phyloP scores from a whole-genome alignment of 768 basidiomycete genomes.

The Mycena metata region DNA sequence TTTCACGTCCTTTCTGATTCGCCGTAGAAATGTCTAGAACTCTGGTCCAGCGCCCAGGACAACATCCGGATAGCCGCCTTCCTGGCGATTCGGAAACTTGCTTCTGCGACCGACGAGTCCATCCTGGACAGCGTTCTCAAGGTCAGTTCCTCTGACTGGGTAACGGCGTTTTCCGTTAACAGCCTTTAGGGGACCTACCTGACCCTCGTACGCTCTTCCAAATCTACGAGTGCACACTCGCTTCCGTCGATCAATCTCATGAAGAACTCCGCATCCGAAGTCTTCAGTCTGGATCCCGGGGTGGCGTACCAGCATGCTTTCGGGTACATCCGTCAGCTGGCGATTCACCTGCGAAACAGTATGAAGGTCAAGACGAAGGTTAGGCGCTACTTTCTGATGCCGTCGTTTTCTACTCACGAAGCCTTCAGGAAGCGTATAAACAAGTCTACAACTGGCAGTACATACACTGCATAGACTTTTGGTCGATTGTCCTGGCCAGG shows the following conservation, averaged over 20 bases:
- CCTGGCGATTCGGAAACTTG: constrained; percentile 85
- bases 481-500: constrained; percentile 88
- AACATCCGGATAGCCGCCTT: constrained; percentile 88
- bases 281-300: constrained; percentile 84
- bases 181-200: constrained; percentile 84
- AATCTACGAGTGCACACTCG: constrained; percentile 88
- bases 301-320: constrained; percentile 94
- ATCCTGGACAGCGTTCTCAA: constrained; percentile 90
- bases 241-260: constrained; percentile 94
- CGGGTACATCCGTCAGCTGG: constrained; percentile 94
- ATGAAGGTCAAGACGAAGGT: constrained; percentile 92
- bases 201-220: constrained; percentile 85
- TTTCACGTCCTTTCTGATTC: constrained; percentile 28
- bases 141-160: constrained; percentile 55
- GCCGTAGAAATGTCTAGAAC: constrained; percentile 78
- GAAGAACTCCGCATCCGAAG: constrained; percentile 97
- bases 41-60: constrained; percentile 89
- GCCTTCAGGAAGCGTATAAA: constrained; percentile 84
- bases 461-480: constrained; percentile 96
- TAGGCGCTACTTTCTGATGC: constrained; percentile 33
- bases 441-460: constrained; percentile 99
- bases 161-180: constrained; percentile 14
- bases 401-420: constrained; percentile 15
- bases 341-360: constrained; percentile 91
- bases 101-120: constrained; percentile 80